phyloP scores from a whole-genome alignment of 768 basidiomycete genomes.

The Mycena venus region DNA sequence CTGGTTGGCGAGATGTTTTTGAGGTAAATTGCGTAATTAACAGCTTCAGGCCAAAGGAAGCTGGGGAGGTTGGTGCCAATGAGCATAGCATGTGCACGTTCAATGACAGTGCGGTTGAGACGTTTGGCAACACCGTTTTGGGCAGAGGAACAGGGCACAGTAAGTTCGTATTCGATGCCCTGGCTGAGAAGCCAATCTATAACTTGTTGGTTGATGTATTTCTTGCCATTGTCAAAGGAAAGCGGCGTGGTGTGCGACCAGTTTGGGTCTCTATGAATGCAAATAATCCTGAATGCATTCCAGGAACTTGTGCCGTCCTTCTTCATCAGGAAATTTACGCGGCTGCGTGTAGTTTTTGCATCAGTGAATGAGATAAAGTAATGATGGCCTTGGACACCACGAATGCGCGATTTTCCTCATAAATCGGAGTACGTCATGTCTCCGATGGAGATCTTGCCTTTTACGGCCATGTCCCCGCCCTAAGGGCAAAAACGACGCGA shows the following conservation, averaged over 20 bases:
- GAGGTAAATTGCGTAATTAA: constrained; percentile 36
- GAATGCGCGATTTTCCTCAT: constrained; percentile 5
- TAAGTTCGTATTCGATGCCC: constrained; percentile 41
- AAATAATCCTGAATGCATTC: constrained; percentile 1
- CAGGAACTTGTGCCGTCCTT: constrained; percentile 1
- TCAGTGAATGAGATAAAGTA: constrained; percentile 31
- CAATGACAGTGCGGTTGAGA: constrained; percentile 39
- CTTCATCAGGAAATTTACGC: neutral
- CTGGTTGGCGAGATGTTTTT: constrained; percentile 28
- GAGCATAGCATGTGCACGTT: constrained; percentile 38
- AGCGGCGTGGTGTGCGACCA: constrained; percentile 10
- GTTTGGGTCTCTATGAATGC: constrained; percentile 25
- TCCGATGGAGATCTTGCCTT: constrained; percentile 30
- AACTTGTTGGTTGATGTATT: constrained; percentile 35
- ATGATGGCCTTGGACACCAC: constrained; percentile 10
- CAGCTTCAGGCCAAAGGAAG: constrained; percentile 34
- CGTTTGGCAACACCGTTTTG: constrained; percentile 49
- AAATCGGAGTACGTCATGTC: constrained; percentile 30
- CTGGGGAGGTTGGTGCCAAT: constrained; percentile 16
- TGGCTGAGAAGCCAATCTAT: constrained; percentile 28
- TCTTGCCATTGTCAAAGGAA: constrained; percentile 43
- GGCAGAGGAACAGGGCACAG: constrained; percentile 42
- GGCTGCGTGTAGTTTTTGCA: neutral
- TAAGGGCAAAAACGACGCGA: no score
- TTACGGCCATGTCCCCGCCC: no score